Percentiles rank a stretch among this genome's conserved stretches.
These are phyloP conservation scores for Magnusiomyces ingens DNA, from an alignment of 1,139 yeast genomes.

Conservation along the genomic window DNA sequence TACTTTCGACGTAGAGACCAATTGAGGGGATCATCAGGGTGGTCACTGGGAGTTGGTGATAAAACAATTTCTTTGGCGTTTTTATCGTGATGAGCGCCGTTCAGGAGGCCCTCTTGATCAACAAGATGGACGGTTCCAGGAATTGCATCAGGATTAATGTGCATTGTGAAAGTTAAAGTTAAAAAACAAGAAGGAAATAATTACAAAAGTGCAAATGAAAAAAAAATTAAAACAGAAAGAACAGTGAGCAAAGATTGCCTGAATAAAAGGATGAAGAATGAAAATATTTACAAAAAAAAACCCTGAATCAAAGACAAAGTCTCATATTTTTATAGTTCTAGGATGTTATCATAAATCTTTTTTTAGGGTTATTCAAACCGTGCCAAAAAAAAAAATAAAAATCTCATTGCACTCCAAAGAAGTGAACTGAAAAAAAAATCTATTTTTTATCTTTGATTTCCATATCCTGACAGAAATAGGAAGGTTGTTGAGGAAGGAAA, in stretches of 20 bases:
- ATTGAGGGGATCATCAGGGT: conserved; percentile 45
- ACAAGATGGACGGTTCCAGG: conserved; percentile 61
- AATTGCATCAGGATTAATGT: conserved; percentile 36
- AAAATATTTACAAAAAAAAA: too few species aligned
- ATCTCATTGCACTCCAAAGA: neutral
- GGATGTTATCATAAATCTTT: neutral
- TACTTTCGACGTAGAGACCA: conserved; percentile 38
- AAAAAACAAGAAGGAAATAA: too few species aligned
- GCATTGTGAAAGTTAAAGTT: conserved; percentile 8
- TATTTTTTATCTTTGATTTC: neutral
- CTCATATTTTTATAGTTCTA: neutral
- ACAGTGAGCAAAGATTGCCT: too few species aligned
- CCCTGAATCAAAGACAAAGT: neutral
- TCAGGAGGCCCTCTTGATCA: conserved; percentile 36
- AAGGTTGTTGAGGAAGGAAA: too few species aligned
- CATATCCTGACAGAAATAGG: too few species aligned
- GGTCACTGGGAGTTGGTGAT: conserved; percentile 42
- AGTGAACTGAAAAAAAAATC: neutral
- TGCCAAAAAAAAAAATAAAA: neutral
- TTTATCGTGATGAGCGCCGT: conserved; percentile 23
- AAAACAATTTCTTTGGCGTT: conserved; percentile 34
- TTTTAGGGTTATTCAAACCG: neutral
- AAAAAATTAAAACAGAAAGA: too few species aligned
- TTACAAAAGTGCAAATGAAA: too few species aligned
- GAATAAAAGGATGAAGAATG: too few species aligned